These are phyloP conservation scores for Candida arabinofermentans DNA, from an alignment of 805 yeast species.

Conservation along the genomic window DNA sequence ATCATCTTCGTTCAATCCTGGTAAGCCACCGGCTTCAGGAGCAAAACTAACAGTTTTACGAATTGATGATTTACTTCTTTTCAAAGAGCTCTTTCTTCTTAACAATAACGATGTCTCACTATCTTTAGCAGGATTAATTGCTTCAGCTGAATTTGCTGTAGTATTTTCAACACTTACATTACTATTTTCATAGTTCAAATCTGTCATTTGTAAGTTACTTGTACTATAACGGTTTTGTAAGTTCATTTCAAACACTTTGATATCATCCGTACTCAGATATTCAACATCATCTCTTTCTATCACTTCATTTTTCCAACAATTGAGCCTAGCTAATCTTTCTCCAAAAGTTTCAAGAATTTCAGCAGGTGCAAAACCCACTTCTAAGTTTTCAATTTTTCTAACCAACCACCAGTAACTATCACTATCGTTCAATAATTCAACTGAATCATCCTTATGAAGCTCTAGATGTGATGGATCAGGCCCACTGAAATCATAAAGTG, in stretches of 20 bases:
- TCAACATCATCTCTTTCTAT: constrained; percentile 36
- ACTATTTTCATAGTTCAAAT: neutral
- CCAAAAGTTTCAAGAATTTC: constrained; percentile 89
- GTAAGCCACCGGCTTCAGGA: constrained; percentile 11
- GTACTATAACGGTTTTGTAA: constrained; percentile 15
- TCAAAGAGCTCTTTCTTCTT: constrained; percentile 22
- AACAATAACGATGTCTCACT: constrained; percentile 15
- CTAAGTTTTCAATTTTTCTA: constrained; percentile 34
- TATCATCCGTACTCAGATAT: constrained; percentile 22
- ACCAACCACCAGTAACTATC: constrained; percentile 98
- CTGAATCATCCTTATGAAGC: constrained; percentile 75
- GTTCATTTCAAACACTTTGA: constrained; percentile 22
- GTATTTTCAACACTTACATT: constrained; percentile 8
- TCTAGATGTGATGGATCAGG: constrained; percentile 92
- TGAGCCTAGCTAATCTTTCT: constrained; percentile 86
- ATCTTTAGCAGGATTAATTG: neutral
- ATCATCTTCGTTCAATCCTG: constrained; percentile 25
- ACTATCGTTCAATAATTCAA: constrained; percentile 75
- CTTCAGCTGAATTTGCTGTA: constrained; percentile 4
- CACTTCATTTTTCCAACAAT: constrained; percentile 89
- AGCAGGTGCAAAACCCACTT: constrained; percentile 93
- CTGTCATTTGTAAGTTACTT: constrained; percentile 8
- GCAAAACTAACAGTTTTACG: constrained; percentile 31
- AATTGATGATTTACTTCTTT: constrained; percentile 20
- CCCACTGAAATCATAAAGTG: constrained; percentile 81